Evolutionary conservation across 352 stramenopile species (phyloP).

Genomic region (Phytophthora palmivora): DNA sequence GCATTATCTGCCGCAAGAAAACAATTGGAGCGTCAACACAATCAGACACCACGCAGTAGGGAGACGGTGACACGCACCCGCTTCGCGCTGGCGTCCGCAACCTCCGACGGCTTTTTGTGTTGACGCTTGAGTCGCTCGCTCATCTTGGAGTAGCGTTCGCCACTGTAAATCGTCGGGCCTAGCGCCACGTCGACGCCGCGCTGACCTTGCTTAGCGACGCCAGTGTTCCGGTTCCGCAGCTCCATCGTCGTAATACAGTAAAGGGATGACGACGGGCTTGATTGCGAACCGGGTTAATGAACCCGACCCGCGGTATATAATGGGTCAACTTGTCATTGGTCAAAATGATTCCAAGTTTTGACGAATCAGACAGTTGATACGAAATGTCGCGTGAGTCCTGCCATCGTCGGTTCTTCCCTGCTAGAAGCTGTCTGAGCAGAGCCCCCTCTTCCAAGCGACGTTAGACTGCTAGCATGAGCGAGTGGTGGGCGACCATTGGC

Average conservation of each 20-base stretch:
- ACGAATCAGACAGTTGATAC: slow-evolving; percentile 12
- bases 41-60: not conserved
- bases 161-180: slow-evolving; percentile 82
- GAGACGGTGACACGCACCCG: slow-evolving; percentile 37
- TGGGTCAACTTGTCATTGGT: slow-evolving; percentile 7
- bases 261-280: slow-evolving; percentile 12
- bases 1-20: slow-evolving; percentile 55
- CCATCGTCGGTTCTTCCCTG: slow-evolving; percentile 24
- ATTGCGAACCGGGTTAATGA: not conserved
- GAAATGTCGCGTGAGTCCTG: slow-evolving; percentile 22
- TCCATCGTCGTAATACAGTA: slow-evolving; percentile 46
- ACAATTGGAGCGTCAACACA: slow-evolving; percentile 14
- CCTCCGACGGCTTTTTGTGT: slow-evolving; percentile 53
- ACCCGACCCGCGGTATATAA: slow-evolving; percentile 14
- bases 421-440: slow-evolving; percentile 1
- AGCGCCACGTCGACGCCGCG: slow-evolving; percentile 60
- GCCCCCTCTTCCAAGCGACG: slow-evolving; percentile 1
- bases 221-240: slow-evolving; percentile 60
- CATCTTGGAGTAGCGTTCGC: slow-evolving; percentile 86
- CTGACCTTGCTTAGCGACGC: slow-evolving; percentile 39
- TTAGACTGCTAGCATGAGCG: slow-evolving; percentile 55
- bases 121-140: slow-evolving; percentile 84
- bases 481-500: slow-evolving; percentile 82
- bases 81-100: slow-evolving; percentile 43
- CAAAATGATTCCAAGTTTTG: slow-evolving; percentile 2